These are phyloP conservation scores for Pseudogymnoascus sp. DNA, from an alignment of 2,329 filamentous ascomycete genomes.

Conservation along the genomic window DNA sequence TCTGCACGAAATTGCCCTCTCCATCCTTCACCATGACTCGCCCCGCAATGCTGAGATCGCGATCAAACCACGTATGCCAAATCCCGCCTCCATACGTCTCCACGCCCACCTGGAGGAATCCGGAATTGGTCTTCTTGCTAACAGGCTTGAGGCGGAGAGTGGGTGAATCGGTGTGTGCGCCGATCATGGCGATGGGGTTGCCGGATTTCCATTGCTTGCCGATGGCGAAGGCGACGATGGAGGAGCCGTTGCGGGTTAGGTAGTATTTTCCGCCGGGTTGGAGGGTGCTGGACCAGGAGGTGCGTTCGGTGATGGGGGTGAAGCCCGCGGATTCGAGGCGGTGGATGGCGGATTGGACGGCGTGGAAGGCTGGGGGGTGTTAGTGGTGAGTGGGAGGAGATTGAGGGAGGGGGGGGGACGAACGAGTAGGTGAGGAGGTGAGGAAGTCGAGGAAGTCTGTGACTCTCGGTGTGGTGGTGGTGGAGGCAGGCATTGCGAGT, in stretches of 20 bases:
- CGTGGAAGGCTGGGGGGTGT: constrained; percentile 70
- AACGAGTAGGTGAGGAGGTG: constrained; percentile 90
- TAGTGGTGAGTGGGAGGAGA: constrained; percentile 16
- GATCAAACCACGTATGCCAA: constrained; percentile 98
- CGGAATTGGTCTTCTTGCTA: constrained; percentile 77
- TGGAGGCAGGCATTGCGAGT: constrained; percentile 18
- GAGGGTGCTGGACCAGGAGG: constrained; percentile 74
- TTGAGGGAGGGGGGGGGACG: constrained; percentile 26
- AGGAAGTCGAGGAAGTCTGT: constrained; percentile 83
- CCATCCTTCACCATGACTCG: constrained; percentile 71
- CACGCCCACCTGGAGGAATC: constrained; percentile 89
- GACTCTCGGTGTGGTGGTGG: constrained; percentile 11
- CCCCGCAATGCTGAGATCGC: constrained; percentile 84
- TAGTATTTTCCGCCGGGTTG: constrained; percentile 91
- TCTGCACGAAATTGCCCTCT: constrained; percentile 69
- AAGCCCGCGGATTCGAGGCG: constrained; percentile 80
- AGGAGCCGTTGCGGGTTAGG: constrained; percentile 86
- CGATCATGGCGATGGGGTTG: constrained; percentile 86
- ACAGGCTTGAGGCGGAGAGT: constrained; percentile 89
- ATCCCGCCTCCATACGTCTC: constrained; percentile 95
- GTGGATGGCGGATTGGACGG: constrained; percentile 66
- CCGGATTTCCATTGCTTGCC: constrained; percentile 86
- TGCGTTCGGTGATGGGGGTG: constrained; percentile 78
- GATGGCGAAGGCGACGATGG: constrained; percentile 86
- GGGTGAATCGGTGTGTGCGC: constrained; percentile 92